Percentiles rank a stretch among this genome's conserved stretches.
These are phyloP conservation scores for Pythium chondricola DNA, from an alignment of 352 stramenopile species.

Conservation along the genomic window DNA sequence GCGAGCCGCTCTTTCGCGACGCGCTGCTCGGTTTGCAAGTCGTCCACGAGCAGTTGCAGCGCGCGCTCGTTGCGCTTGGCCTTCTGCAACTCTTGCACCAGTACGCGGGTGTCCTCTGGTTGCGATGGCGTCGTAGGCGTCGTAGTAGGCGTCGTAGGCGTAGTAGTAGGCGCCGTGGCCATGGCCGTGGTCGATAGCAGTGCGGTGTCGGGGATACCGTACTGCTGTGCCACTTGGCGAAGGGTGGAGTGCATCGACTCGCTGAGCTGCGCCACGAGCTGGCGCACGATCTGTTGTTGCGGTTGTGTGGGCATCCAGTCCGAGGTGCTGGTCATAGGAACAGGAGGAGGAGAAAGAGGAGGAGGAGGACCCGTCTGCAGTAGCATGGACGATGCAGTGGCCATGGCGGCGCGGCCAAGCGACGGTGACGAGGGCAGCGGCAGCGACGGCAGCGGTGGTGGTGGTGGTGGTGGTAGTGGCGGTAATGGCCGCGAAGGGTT, in stretches of 20 bases:
- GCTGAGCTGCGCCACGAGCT: constrained; percentile 14
- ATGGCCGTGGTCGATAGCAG: not conserved
- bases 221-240: constrained; percentile 15
- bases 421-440: no score
- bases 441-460: no score
- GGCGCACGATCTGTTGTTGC: constrained; percentile 4
- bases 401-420: no score
- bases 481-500: no score
- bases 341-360: no score
- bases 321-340: no score
- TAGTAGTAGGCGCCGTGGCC: not conserved
- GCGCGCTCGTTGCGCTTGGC: constrained; percentile 15
- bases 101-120: constrained; percentile 10
- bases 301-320: not conserved
- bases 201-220: constrained; percentile 12
- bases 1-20: constrained; percentile 40
- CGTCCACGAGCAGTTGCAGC: constrained; percentile 33
- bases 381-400: no score
- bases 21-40: constrained; percentile 50
- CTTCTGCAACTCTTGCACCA: constrained; percentile 23
- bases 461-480: no score
- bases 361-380: no score
- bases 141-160: not conserved
- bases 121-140: no score
- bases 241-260: constrained; percentile 14